Base-by-base conservation (phyloP, 768 basidiomycete species). In the Mrakia frigida region DNA sequence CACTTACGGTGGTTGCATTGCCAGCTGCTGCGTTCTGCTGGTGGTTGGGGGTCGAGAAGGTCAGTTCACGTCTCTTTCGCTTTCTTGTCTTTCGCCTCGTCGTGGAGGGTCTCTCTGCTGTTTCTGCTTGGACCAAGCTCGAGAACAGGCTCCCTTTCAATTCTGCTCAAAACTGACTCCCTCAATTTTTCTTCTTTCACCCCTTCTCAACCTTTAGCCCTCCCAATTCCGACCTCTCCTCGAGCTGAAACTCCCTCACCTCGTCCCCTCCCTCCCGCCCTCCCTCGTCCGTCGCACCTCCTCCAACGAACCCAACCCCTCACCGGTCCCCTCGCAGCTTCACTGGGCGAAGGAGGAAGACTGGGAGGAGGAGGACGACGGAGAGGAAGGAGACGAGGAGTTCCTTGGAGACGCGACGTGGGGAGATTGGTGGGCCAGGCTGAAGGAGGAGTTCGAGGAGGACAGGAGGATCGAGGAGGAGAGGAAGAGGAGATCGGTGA, bases 21-120 rank as follows among this genome's bases (percentile, higher is more conserved):
- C 74, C 74, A 13, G 59, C 59, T 0, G 74, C 28, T 9, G 68
- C 53, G 0, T 33, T 60, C 6, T 75, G 74, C 28, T 75, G 74
- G 74, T 75, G 74, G 74, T 35, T 75, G 18, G 74, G 68, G 3
- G 74, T 75, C 9, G 68, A 75, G 23, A 68, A 75, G 69, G 74
- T 75, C 16, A 0, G 74, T 75, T 21, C 25, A 2, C 11, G 28
- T n/a, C n/a, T n/a, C n/a, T n/a, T n/a, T n/a, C n/a, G n/a, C n/a
- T n/a, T n/a, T n/a, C n/a, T n/a, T n/a, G n/a, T n/a, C n/a, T n/a
- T n/a, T n/a, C n/a, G n/a, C n/a, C n/a, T n/a, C n/a, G n/a, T n/a
- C n/a, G n/a, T n/a, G n/a, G n/a, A n/a, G n/a, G n/a, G n/a, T n/a
- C n/a, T n/a, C n/a, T n/a, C n/a, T n/a, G n/a, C n/a, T n/a, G n/a